Conservation (phyloP, 768 basidiomycete genomes). For the Jaapia argillacea region DNA sequence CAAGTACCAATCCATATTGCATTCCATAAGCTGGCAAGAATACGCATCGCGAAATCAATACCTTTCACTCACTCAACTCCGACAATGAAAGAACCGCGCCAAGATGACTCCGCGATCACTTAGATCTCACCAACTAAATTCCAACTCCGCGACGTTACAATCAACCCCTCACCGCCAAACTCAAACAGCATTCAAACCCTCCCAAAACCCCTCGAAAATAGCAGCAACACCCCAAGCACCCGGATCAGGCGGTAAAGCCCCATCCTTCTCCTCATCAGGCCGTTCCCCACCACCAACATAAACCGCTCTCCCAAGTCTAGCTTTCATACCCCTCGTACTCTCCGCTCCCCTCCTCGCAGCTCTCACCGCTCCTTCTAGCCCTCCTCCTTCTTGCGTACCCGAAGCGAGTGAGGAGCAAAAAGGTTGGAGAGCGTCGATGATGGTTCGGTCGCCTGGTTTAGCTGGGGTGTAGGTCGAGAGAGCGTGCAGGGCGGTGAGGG, state of each 20-base stretch:
- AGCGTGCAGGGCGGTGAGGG: neutral
- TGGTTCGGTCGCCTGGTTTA: neutral
- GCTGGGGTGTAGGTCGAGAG: neutral
- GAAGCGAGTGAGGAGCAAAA: neutral
- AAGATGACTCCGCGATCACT: too few species aligned
- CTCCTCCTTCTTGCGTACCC: neutral
- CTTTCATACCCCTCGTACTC: neutral
- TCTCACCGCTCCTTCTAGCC: neutral
- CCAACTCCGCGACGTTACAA: too few species aligned
- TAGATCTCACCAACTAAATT: too few species aligned
- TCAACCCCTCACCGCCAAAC: too few species aligned
- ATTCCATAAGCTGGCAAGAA: too few species aligned
- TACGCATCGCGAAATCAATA: too few species aligned
- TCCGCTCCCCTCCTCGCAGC: neutral
- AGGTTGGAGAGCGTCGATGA: neutral
- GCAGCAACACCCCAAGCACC: conserved; percentile 44
- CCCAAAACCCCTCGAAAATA: conserved; percentile 27
- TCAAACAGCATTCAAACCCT: neutral
- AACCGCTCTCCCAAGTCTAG: conserved; percentile 29
- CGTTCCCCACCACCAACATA: conserved; percentile 31
- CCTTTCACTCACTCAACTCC: too few species aligned
- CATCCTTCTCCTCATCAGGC: conserved; percentile 12
- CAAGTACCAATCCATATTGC: too few species aligned
- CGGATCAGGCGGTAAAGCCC: conserved; percentile 30
- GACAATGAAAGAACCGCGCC: too few species aligned